Evolutionary conservation across 1,284 basidiomycete species (phyloP), one percentile per base, ranked within the genome.

Genomic region (Cutaneotrichosporon mucoides): DNA sequence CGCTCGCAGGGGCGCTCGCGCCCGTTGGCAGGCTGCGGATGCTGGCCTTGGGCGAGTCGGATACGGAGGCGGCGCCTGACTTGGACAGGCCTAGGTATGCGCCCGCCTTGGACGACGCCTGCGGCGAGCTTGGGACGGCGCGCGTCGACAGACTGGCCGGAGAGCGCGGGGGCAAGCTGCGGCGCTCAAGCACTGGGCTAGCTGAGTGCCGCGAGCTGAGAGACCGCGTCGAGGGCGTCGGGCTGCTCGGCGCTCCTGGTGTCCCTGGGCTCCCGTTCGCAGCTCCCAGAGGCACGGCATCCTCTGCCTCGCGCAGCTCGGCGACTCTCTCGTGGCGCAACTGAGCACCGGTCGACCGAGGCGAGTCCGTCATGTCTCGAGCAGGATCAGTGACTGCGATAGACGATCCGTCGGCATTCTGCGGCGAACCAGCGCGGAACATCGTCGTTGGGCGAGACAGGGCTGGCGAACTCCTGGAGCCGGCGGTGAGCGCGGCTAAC

Each of bases 301-400:
- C 38, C 5, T 38, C 38, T 11, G 13, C 49, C 6, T 34, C 52
- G 2, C 44, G 44, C 41, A 59, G 47, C 37, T 54, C 52, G 6
- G 52, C 51, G 43, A 59, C 48, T 4, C 58, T 47, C n/a, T 55
- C 58, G 43, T 59, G 58, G 5, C 58, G 53, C 33, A 47, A 13
- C 34, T 34, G 24, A 24, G 24, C 24, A 24, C 24, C 24, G 24
- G 24, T 24, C 24, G 24, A 24, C 24, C 24, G 24, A 24, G 24
- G 24, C 24, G 24, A 24, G 24, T 24, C 24, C 24, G 24, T 24
- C 24, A 24, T 24, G 24, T 24, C 24, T 24, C 24, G 24, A 24
- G 24, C 24, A 24, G 24, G 24, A 24, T 24, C 24, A 24, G 24
- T 24, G 34, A 33, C 5, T 40, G 38, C 8, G 38, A 40, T 8